phyloP scores from a whole-genome alignment of 2,329 filamentous ascomycete species.

The Achaetomium macrosporum region DNA sequence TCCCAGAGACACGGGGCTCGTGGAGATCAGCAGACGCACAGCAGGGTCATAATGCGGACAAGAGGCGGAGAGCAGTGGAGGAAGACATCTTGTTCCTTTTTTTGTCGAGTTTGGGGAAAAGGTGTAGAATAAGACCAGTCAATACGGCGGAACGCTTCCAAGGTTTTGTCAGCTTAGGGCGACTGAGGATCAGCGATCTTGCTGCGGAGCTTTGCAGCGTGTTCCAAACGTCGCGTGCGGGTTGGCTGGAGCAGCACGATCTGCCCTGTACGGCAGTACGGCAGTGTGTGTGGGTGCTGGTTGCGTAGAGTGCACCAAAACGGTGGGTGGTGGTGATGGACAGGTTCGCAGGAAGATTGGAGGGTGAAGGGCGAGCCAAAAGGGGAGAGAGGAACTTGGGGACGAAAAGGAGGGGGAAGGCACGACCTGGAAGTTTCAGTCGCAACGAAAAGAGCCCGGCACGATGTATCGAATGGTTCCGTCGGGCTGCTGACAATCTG shows the following conservation, averaged over 20 bases:
- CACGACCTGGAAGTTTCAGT: neutral
- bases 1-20: slow-evolving; percentile 3
- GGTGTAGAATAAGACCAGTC: neutral
- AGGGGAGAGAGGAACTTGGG: neutral
- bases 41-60: slow-evolving; percentile 21
- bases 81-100: slow-evolving; percentile 17
- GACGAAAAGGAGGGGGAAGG: neutral
- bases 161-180: neutral
- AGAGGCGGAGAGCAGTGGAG: slow-evolving; percentile 13
- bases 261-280: neutral
- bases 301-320: neutral
- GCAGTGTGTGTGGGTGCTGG: neutral
- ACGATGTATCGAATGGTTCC: slow-evolving; percentile 7
- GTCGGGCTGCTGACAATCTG: neutral
- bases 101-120: neutral
- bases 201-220: slow-evolving; percentile 3
- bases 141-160: neutral
- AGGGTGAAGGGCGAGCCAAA: neutral
- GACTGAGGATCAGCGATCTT: slow-evolving; percentile 4
- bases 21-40: slow-evolving; percentile 22
- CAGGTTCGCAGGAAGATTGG: neutral
- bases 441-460: neutral
- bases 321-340: neutral
- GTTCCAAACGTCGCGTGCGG: slow-evolving; percentile 1
- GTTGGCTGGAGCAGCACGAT: slow-evolving; percentile 4